Percentiles rank a stretch among this genome's conserved stretches.
These are phyloP conservation scores for Fusarium acutatum DNA, from an alignment of 2,329 filamentous ascomycete genomes.

Conservation along the genomic window DNA sequence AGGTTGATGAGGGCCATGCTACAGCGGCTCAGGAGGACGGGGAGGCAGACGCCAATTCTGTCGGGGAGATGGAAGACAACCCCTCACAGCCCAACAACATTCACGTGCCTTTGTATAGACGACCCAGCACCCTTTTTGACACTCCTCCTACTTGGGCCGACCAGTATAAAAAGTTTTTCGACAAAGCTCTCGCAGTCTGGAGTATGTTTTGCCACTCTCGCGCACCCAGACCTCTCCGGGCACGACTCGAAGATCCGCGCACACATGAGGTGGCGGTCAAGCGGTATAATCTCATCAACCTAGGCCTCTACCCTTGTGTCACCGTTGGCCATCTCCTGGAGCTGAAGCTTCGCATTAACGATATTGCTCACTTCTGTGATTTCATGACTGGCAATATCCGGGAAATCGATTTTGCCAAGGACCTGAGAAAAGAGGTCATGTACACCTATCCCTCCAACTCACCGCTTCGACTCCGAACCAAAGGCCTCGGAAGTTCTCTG, in stretches of 20 bases:
- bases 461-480: constrained; percentile 22
- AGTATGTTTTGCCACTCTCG: not conserved
- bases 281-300: not conserved
- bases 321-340: not conserved
- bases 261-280: not conserved
- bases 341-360: constrained; percentile 5
- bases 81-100: not conserved
- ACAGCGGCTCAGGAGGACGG: not conserved
- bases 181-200: not conserved
- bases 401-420: not conserved
- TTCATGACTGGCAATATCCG: not conserved
- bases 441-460: not conserved
- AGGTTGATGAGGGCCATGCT: not conserved
- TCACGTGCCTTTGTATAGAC: too few relatives aligned
- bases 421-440: not conserved
- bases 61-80: not conserved
- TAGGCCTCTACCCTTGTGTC: not conserved
- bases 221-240: not conserved
- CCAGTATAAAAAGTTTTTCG: not conserved
- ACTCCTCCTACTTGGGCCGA: not conserved
- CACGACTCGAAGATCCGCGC: not conserved
- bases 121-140: not conserved
- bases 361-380: not conserved
- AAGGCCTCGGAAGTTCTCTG: constrained; percentile 36
- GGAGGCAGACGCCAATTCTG: not conserved